phyloP scores from a whole-genome alignment of 2,329 filamentous ascomycete species.

The Fusarium circinatum region DNA sequence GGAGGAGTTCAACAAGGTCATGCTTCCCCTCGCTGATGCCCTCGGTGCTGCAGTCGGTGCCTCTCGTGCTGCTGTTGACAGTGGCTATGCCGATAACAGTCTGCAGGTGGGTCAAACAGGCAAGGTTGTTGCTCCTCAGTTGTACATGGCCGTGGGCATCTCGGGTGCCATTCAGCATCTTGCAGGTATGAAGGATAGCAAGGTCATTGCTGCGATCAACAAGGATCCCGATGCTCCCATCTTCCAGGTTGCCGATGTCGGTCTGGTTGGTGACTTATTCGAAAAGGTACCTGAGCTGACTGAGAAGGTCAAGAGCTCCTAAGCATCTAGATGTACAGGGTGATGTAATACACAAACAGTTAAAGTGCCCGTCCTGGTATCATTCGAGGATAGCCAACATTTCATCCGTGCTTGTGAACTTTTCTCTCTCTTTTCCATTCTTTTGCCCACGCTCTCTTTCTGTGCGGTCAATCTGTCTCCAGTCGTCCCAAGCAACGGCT shows the following conservation, averaged over 20 bases:
- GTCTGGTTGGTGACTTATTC: conserved; percentile 93
- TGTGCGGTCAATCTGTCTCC: conserved; percentile 81
- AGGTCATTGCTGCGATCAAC: conserved; percentile 99
- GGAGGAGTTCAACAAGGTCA: conserved; percentile 94
- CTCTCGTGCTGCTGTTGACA: conserved; percentile 94
- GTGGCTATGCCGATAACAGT: conserved; percentile 97
- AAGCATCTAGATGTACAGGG: conserved; percentile 36
- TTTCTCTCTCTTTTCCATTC: conserved; percentile 82
- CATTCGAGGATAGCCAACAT: conserved; percentile 66
- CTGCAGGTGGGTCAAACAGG: conserved; percentile 98
- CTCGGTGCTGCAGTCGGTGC: conserved; percentile 96
- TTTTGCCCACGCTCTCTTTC: conserved; percentile 74
- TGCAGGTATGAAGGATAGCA: conserved; percentile 99
- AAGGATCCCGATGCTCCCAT: conserved; percentile 98
- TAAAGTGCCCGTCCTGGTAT: conserved; percentile 35
- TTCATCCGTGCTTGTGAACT: conserved; percentile 66
- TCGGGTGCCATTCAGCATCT: conserved; percentile 98
- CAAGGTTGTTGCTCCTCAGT: conserved; percentile 95
- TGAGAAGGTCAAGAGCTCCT: conserved; percentile 82
- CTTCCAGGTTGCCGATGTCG: conserved; percentile 97
- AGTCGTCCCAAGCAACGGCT: conserved; percentile 84
- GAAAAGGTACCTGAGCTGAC: conserved; percentile 96
- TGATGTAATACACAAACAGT: conserved; percentile 44
- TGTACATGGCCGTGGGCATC: conserved; percentile 96
- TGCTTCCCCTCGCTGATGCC: conserved; percentile 90